These are phyloP conservation scores for Metarhizium brunneum DNA, from an alignment of 2,329 filamentous ascomycete genomes.

Conservation along the genomic window DNA sequence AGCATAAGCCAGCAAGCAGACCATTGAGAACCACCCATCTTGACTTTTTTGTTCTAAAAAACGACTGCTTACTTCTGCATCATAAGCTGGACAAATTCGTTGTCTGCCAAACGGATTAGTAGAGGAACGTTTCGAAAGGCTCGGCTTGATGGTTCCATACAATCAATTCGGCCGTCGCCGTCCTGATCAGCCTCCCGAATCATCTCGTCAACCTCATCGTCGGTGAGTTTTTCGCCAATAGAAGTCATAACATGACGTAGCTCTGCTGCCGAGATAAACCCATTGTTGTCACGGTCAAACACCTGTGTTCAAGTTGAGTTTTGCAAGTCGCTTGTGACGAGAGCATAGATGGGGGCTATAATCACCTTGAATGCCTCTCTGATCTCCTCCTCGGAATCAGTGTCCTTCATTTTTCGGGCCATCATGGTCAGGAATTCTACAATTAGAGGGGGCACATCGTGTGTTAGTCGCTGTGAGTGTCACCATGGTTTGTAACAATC, in stretches of 20 bases:
- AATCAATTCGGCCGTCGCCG: slow-evolving; percentile 81
- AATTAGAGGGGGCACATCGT: background rate
- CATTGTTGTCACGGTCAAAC: slow-evolving; percentile 86
- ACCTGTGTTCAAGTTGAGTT: slow-evolving; percentile 33
- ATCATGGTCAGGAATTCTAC: slow-evolving; percentile 88
- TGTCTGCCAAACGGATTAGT: slow-evolving; percentile 46
- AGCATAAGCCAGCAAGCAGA: background rate
- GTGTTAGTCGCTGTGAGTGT: background rate
- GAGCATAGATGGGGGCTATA: background rate
- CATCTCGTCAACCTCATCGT: slow-evolving; percentile 90
- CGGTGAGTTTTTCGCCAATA: slow-evolving; percentile 83
- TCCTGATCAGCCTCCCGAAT: slow-evolving; percentile 87
- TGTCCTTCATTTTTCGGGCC: slow-evolving; percentile 92
- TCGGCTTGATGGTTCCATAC: slow-evolving; percentile 37
- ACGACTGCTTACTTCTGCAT: slow-evolving; percentile 71
- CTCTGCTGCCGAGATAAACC: slow-evolving; percentile 82
- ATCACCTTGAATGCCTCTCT: slow-evolving; percentile 76
- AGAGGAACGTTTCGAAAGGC: background rate
- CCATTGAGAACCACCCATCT: background rate
- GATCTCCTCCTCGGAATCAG: slow-evolving; percentile 85
- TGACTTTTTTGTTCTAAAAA: background rate
- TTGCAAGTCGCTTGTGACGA: background rate
- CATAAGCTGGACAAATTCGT: slow-evolving; percentile 91
- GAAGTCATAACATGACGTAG: slow-evolving; percentile 87
- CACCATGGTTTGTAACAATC: background rate